phyloP scores from a whole-genome alignment of 306 rosid species.

The Cyclanthera cordifolia region DNA sequence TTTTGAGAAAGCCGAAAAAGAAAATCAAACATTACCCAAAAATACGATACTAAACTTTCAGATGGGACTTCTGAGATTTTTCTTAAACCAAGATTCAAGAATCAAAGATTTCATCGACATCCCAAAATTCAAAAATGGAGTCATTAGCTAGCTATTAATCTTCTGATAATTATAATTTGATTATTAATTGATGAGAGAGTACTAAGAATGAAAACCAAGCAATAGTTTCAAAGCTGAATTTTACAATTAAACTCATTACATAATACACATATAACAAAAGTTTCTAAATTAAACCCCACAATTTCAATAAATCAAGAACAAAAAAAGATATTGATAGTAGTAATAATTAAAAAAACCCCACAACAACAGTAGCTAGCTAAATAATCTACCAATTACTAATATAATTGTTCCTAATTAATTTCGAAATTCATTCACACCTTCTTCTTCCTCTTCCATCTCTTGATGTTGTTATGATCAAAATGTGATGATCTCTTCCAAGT shows the following conservation, averaged over 20 bases:
- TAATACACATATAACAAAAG: neutral
- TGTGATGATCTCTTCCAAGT: neutral
- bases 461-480: neutral
- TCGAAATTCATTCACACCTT: slow-evolving; percentile 2
- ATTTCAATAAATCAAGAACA: neutral
- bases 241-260: neutral
- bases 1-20: slow-evolving; percentile 5
- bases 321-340: neutral
- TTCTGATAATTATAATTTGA: neutral
- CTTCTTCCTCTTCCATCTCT: slow-evolving; percentile 5
- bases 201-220: neutral
- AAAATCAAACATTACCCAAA: slow-evolving; percentile 9
- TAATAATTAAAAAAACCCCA: neutral
- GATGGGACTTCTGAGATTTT: neutral
- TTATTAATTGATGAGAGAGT: neutral
- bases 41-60: neutral
- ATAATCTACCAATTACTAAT: neutral
- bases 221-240: neutral
- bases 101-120: neutral
- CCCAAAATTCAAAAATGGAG: neutral
- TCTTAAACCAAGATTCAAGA: too few species aligned
- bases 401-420: slow-evolving; percentile 8
- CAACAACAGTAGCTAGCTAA: neutral
- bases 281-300: slow-evolving; percentile 1
- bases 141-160: too few species aligned